Evolutionary conservation across 169 alveolate species (phyloP).

Genomic region (Plasmodium gonderi): DNA sequence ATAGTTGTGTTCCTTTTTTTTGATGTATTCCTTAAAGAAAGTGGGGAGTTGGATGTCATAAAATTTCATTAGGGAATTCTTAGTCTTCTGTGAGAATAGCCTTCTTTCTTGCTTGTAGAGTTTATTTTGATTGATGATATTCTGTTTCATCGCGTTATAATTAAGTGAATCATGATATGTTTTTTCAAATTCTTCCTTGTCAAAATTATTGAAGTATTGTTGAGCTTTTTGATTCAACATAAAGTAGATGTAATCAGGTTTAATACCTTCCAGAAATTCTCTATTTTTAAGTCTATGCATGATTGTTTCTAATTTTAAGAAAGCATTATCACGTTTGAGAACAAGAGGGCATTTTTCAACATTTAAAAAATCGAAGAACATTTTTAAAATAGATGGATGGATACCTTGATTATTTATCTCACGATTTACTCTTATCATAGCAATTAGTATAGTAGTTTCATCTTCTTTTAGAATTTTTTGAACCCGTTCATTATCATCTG

Average conservation of each 20-base stretch:
- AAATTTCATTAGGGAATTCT: slow-evolving; percentile 51
- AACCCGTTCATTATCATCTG: slow-evolving; percentile 13
- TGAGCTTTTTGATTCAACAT: slow-evolving; percentile 77
- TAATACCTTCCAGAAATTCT: slow-evolving; percentile 83
- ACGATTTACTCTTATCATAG: slow-evolving; percentile 76
- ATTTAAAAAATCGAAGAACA: slow-evolving; percentile 84
- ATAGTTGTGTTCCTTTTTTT: slow-evolving; percentile 59
- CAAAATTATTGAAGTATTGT: slow-evolving; percentile 62
- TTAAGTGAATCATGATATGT: slow-evolving; percentile 18
- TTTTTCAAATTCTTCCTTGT: slow-evolving; percentile 69
- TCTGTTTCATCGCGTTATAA: slow-evolving; percentile 34
- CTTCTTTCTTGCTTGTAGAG: slow-evolving; percentile 43
- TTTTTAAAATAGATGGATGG: slow-evolving; percentile 86
- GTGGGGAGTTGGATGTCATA: slow-evolving; percentile 66
- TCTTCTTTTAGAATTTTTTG: slow-evolving; percentile 73
- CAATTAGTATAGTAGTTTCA: slow-evolving; percentile 79
- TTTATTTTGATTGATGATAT: slow-evolving; percentile 31
- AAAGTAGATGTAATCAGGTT: slow-evolving; percentile 84
- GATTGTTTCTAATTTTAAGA: slow-evolving; percentile 79
- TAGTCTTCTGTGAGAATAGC: slow-evolving; percentile 32
- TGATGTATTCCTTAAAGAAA: slow-evolving; percentile 53
- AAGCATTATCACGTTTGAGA: slow-evolving; percentile 77
- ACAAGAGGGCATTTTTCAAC: background rate
- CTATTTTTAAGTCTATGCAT: slow-evolving; percentile 77
- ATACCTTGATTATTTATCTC: slow-evolving; percentile 85